phyloP scores from a whole-genome alignment of 148 eudicot genomes.

The Spergularia bocconei region DNA sequence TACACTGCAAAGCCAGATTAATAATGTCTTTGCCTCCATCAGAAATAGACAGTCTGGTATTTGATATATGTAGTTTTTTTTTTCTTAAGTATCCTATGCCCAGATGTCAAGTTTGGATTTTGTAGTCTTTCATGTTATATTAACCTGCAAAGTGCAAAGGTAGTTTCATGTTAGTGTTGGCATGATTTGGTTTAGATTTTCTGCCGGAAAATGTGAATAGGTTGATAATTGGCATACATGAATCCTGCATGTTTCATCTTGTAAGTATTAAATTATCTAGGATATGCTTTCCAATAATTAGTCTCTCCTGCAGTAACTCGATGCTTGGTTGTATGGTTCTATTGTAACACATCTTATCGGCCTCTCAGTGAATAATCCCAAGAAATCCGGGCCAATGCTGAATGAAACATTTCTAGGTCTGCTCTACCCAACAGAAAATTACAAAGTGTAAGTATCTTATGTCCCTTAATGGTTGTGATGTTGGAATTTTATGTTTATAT shows the following conservation, averaged over 20 bases:
- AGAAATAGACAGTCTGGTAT: too few relatives aligned
- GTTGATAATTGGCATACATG: not conserved
- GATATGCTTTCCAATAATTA: not conserved
- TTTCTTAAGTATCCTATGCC: not conserved
- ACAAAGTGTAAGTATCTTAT: conserved; percentile 75
- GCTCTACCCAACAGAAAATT: conserved; percentile 91
- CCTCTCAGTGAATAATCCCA: conserved; percentile 90
- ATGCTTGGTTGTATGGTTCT: not conserved
- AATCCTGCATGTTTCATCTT: not conserved
- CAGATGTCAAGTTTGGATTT: not conserved
- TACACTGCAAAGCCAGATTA: too few relatives aligned
- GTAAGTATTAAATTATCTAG: not conserved
- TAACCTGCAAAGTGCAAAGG: too few relatives aligned
- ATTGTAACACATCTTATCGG: conserved; percentile 3
- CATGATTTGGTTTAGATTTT: not conserved
- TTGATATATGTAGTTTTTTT: too few relatives aligned
- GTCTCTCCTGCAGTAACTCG: not conserved
- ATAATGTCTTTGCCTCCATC: too few relatives aligned
- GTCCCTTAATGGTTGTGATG: conserved; percentile 1
- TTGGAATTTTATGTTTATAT: not conserved
- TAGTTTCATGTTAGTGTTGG: too few relatives aligned
- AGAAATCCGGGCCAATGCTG: conserved; percentile 82
- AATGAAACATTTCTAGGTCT: conserved; percentile 94
- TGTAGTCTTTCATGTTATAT: not conserved
- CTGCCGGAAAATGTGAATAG: not conserved